Base-by-base conservation (phyloP, 495 filamentous ascomycete species). In the Podospora sp. region DNA sequence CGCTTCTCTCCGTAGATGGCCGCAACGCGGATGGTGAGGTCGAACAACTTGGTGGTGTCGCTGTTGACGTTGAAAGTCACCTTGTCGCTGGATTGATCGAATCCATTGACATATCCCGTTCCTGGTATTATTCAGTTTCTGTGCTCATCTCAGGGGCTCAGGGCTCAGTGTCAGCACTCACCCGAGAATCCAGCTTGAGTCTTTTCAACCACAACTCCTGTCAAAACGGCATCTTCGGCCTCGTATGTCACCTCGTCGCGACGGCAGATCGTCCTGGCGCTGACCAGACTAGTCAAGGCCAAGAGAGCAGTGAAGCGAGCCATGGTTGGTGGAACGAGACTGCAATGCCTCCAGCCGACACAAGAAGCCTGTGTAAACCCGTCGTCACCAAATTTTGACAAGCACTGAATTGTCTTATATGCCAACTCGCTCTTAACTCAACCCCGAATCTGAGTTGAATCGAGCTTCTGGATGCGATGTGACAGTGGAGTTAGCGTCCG, bases 1-100 rank as follows among this genome's bases (percentile, higher is more conserved):
- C 71, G 69, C 66, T 83, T 82, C 16, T 77, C 71, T 53, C 81
- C 81, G 66, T 78, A 83, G 24, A 78, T 76, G 35, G 75, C 81
- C 33, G 73, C 74, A 33, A 76, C 79, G 24, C 73, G 67, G 56
- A 83, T 79, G 20, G 56, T 69, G 16, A 83, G 68, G 62, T 83
- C 78, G 60, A 80, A 83, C 14, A 83, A 72, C 60, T 70, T 65
- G 21, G 68, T 56, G 6, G 66, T 71, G 58, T 33, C 60, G 67
- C 72, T 77, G 68, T 60, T 52, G 35, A 81, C 46, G 1, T 35
- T 69, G 67, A 83, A 80, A 12, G 78, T 81, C 55, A 83, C 69
- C 35, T 76, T 79, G 68, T 83, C 81, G 12, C 69, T 55, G 8
- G 64, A 67, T 6, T 72, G 64, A 51, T 81, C 79, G 55, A 83